A percentile compares a stretch with the other conserved stretches of the same genome.
These are phyloP conservation scores for Gastrolobium bilobum DNA, from an alignment of 306 rosid genomes.

Conservation along the genomic window DNA sequence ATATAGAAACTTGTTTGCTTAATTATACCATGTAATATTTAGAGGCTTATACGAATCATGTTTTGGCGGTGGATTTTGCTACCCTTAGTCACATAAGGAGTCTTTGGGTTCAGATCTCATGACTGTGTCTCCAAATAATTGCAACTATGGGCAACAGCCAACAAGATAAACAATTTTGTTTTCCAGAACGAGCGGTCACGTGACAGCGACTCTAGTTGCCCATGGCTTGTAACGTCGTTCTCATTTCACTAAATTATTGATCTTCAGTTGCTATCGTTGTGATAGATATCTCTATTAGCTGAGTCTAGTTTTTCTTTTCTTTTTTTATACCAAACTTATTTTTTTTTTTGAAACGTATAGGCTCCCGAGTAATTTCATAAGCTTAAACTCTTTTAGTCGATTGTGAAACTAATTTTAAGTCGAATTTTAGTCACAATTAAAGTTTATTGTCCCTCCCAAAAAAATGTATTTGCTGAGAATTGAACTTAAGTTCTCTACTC, in stretches of 20 bases:
- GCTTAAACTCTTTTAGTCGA: too few species aligned
- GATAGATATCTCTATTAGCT: neutral
- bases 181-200: neutral
- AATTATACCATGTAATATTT: neutral
- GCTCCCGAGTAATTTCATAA: too few species aligned
- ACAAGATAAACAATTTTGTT: neutral
- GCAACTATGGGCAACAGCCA: neutral
- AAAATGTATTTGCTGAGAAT: too few species aligned
- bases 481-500: too few species aligned
- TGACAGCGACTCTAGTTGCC: neutral
- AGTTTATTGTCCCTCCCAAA: too few species aligned
- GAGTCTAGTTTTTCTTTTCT: too few species aligned
- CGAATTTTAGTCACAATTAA: too few species aligned
- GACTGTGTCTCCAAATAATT: too few species aligned
- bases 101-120: too few species aligned
- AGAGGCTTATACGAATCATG: neutral
- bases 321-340: too few species aligned
- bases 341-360: too few species aligned
- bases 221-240: neutral
- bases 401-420: too few species aligned
- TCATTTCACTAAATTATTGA: slow-evolving; percentile 12
- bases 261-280: neutral
- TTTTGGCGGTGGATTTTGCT: neutral
- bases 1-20: neutral
- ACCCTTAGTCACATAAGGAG: neutral